Conservation (phyloP, 2,329 filamentous ascomycete genomes). For the Botryotinia narcissicola region DNA sequence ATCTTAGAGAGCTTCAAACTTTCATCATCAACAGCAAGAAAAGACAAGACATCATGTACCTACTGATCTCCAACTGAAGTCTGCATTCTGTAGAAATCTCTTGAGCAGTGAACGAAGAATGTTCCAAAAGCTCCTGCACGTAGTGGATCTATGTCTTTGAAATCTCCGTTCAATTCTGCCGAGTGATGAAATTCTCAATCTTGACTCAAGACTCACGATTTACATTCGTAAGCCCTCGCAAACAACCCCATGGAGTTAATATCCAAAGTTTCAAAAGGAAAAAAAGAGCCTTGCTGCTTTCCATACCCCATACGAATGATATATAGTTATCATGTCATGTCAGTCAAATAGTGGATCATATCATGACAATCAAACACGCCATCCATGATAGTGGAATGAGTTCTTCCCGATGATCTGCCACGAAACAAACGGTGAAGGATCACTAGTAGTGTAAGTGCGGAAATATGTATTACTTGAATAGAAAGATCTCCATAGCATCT, state of each 20-base stretch:
- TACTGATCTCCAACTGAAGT: neutral
- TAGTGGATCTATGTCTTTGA: neutral
- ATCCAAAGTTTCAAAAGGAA: neutral
- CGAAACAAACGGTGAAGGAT: neutral
- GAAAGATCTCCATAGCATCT: neutral
- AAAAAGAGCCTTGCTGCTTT: neutral
- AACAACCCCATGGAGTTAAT: neutral
- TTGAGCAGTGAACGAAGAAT: neutral
- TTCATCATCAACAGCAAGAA: neutral
- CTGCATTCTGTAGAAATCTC: neutral
- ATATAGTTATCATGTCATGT: neutral
- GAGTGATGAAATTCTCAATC: neutral
- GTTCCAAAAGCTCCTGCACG: neutral
- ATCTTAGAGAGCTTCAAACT: neutral
- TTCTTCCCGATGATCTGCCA: neutral
- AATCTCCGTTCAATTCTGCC: neutral
- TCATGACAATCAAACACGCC: neutral
- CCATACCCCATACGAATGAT: neutral
- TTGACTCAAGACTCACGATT: neutral
- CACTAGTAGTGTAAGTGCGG: neutral
- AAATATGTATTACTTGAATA: neutral
- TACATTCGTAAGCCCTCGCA: neutral
- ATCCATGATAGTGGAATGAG: neutral
- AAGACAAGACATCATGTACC: neutral
- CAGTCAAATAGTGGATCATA: neutral